Evolutionary conservation across 805 yeast species (phyloP).

Genomic region (Komagataella ulmi): DNA sequence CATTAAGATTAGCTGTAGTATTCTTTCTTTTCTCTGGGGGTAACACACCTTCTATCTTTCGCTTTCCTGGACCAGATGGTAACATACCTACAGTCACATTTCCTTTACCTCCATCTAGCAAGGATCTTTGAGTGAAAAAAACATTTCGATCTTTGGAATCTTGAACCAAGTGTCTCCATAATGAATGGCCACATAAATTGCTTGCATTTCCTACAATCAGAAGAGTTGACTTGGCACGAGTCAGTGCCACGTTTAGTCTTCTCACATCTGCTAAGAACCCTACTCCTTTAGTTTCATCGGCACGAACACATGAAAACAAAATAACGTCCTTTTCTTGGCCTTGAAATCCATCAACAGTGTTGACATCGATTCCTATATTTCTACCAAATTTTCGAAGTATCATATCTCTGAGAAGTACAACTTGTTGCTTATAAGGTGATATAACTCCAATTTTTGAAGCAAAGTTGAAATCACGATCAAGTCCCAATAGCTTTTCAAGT

Average conservation of each 20-base stretch:
- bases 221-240: constrained; percentile 83
- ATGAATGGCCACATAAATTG: constrained; percentile 49
- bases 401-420: constrained; percentile 37
- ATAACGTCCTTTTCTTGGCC: constrained; percentile 96
- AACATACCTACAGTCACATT: neutral
- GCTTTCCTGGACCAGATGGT: neutral
- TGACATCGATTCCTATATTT: constrained; percentile 63
- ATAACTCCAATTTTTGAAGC: constrained; percentile 75
- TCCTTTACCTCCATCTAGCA: neutral
- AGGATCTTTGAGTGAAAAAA: neutral
- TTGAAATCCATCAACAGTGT: constrained; percentile 96
- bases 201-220: constrained; percentile 81
- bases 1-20: neutral
- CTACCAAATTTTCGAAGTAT: constrained; percentile 54
- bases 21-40: neutral
- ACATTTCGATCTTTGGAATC: constrained; percentile 35
- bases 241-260: constrained; percentile 94
- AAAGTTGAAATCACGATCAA: constrained; percentile 39
- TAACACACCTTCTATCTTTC: neutral
- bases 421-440: constrained; percentile 91
- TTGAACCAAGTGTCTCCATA: constrained; percentile 60
- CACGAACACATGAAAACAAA: constrained; percentile 91
- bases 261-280: constrained; percentile 87
- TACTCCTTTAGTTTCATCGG: constrained; percentile 51
- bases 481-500: constrained; percentile 34